These are phyloP conservation scores for Bryum argenteum DNA, from an alignment of 225 moss, liverwort and hornwort species.

Conservation along the genomic window DNA sequence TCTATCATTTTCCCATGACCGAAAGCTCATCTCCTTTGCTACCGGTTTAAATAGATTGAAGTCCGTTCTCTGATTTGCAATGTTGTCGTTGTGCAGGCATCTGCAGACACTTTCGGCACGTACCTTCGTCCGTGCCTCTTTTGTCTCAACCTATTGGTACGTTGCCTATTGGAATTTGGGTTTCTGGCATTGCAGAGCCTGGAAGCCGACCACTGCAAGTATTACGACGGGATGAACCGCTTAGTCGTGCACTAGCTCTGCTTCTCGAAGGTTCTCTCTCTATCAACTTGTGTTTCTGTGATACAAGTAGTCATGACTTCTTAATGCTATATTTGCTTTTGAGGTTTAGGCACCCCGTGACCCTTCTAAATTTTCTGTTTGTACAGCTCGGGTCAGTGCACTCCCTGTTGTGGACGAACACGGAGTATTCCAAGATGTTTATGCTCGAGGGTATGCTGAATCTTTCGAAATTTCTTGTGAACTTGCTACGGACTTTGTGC, in stretches of 20 bases:
- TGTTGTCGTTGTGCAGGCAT: slow-evolving; percentile 59
- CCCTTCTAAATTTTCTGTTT: slow-evolving; percentile 18
- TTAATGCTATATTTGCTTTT: background rate
- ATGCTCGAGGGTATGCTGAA: slow-evolving; percentile 76
- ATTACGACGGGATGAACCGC: slow-evolving; percentile 70
- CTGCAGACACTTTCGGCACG: slow-evolving; percentile 94
- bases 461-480: slow-evolving; percentile 14
- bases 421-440: slow-evolving; percentile 86
- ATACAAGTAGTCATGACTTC: background rate
- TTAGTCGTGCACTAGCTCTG: slow-evolving; percentile 74
- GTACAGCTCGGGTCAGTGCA: slow-evolving; percentile 91
- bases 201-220: slow-evolving; percentile 67
- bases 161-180: slow-evolving; percentile 86
- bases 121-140: slow-evolving; percentile 85
- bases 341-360: background rate
- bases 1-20: background rate
- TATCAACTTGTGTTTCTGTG: slow-evolving; percentile 10
- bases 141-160: slow-evolving; percentile 87
- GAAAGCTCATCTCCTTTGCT: background rate
- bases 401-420: slow-evolving; percentile 94
- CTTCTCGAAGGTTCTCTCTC: slow-evolving; percentile 68
- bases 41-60: background rate
- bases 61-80: background rate
- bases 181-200: slow-evolving; percentile 72
- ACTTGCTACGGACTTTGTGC: slow-evolving; percentile 1